A percentile compares a stretch with the other conserved stretches of the same genome.
Evolutionary conservation across 306 rosid species (phyloP).

Genomic region (Oemleria cerasiformis): DNA sequence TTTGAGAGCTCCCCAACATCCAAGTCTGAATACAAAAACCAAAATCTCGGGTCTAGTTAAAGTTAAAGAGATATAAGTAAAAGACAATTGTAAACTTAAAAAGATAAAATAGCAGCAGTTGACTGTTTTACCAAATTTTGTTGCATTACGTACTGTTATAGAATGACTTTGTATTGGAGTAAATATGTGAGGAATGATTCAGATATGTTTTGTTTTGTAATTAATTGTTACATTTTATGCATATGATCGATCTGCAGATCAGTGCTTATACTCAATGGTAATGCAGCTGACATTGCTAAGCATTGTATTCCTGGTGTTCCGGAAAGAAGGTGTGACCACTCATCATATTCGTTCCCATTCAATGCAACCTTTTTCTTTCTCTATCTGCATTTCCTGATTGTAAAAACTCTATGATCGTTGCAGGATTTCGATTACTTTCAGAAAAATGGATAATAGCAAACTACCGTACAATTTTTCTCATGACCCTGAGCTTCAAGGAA

Average conservation of each 20-base stretch:
- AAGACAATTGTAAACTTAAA: no score
- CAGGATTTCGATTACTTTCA: slow-evolving; percentile 69
- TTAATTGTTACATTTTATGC: not conserved
- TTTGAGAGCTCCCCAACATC: no score
- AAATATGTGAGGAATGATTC: not conserved
- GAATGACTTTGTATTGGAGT: not conserved
- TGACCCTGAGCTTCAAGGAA: slow-evolving; percentile 39
- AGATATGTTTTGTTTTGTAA: not conserved
- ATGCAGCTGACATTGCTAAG: slow-evolving; percentile 6
- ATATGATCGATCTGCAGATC: not conserved
- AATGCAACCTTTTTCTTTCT: not conserved
- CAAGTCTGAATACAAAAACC: no score
- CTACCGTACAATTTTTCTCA: slow-evolving; percentile 35
- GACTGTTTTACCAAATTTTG: not conserved
- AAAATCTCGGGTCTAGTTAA: no score
- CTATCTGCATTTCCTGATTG: not conserved
- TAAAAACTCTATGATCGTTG: not conserved
- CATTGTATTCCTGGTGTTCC: slow-evolving; percentile 6
- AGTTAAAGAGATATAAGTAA: no score
- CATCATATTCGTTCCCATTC: not conserved
- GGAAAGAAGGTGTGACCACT: not conserved
- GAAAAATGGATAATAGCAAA: slow-evolving; percentile 54
- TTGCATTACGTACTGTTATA: not conserved
- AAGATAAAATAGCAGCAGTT: no score
- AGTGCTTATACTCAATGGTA: not conserved